Conservation (phyloP, 2,329 filamentous ascomycete species). For the Akanthomyces uredinophilus region DNA sequence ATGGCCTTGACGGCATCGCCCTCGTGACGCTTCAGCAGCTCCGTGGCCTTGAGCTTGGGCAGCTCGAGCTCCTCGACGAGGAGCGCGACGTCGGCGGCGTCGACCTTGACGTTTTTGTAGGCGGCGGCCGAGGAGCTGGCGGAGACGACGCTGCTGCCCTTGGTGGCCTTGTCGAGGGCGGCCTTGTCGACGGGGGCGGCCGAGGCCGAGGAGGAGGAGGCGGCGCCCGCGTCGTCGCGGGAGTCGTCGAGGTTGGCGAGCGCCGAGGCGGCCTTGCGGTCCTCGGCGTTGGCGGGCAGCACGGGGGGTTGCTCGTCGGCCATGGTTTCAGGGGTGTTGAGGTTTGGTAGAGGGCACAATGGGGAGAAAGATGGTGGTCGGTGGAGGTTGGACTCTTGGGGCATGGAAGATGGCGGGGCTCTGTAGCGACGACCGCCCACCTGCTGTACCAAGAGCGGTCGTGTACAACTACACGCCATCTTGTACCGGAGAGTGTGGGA, state of each 20-base stretch:
- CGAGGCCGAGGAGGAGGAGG: slow-evolving; percentile 35
- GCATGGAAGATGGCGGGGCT: neutral
- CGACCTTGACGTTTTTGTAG: slow-evolving; percentile 66
- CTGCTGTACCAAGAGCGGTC: too few species aligned
- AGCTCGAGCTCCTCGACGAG: slow-evolving; percentile 70
- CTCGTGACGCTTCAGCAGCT: slow-evolving; percentile 66
- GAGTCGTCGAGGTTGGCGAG: slow-evolving; percentile 62
- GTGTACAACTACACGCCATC: neutral
- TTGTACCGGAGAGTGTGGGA: too few species aligned
- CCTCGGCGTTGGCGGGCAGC: slow-evolving; percentile 59
- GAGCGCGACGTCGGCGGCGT: slow-evolving; percentile 63
- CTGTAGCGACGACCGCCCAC: neutral
- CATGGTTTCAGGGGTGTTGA: slow-evolving; percentile 30
- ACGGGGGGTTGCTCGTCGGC: slow-evolving; percentile 54
- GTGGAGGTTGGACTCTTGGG: neutral
- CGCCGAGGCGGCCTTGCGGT: slow-evolving; percentile 70
- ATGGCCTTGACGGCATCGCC: slow-evolving; percentile 66
- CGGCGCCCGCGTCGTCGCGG: slow-evolving; percentile 37
- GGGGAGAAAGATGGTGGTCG: too few species aligned
- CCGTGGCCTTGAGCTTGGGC: slow-evolving; percentile 65
- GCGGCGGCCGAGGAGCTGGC: slow-evolving; percentile 16
- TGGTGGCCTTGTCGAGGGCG: slow-evolving; percentile 68
- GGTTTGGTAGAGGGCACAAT: neutral
- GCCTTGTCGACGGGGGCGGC: slow-evolving; percentile 55
- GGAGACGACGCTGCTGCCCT: slow-evolving; percentile 26